A percentile compares a stretch with the other conserved stretches of the same genome.
phyloP scores from a whole-genome alignment of 495 filamentous ascomycete genomes.

The Aspergillus indologenus region DNA sequence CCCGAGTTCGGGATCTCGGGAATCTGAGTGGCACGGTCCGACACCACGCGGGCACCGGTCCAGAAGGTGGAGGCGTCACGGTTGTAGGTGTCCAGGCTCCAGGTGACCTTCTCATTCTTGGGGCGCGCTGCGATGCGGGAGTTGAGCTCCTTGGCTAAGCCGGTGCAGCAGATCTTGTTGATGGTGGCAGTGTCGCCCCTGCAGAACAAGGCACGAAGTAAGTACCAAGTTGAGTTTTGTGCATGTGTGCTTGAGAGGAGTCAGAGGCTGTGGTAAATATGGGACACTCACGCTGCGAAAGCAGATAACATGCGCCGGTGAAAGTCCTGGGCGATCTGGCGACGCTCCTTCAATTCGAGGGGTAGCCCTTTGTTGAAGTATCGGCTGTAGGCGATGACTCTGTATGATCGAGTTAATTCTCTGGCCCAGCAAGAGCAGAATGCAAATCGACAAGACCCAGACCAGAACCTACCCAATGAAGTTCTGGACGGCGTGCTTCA shows the following conservation, averaged over 20 bases:
- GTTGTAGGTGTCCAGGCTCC: slow-evolving; percentile 65
- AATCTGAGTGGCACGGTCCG: slow-evolving; percentile 54
- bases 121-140: slow-evolving; percentile 55
- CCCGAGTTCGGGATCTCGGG: slow-evolving; percentile 44
- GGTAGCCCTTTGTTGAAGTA: slow-evolving; percentile 25
- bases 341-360: slow-evolving; percentile 43
- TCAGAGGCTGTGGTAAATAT: background rate
- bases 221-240: background rate
- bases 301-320: slow-evolving; percentile 69
- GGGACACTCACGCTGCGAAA: slow-evolving; percentile 56
- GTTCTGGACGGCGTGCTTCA: slow-evolving; percentile 41
- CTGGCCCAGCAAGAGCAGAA: background rate
- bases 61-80: slow-evolving; percentile 45
- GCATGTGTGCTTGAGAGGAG: background rate
- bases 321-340: slow-evolving; percentile 47
- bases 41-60: slow-evolving; percentile 51
- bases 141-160: slow-evolving; percentile 55
- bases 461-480: slow-evolving; percentile 35
- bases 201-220: background rate
- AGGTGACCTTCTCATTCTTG: slow-evolving; percentile 49
- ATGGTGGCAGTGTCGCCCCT: slow-evolving; percentile 59
- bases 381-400: slow-evolving; percentile 42
- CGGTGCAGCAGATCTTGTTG: slow-evolving; percentile 55
- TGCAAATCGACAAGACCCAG: background rate
- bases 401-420: slow-evolving; percentile 18